A percentile compares a stretch with the other conserved stretches of the same genome.
phyloP scores from a whole-genome alignment of 495 filamentous ascomycete genomes.

The Tuber aestivum region DNA sequence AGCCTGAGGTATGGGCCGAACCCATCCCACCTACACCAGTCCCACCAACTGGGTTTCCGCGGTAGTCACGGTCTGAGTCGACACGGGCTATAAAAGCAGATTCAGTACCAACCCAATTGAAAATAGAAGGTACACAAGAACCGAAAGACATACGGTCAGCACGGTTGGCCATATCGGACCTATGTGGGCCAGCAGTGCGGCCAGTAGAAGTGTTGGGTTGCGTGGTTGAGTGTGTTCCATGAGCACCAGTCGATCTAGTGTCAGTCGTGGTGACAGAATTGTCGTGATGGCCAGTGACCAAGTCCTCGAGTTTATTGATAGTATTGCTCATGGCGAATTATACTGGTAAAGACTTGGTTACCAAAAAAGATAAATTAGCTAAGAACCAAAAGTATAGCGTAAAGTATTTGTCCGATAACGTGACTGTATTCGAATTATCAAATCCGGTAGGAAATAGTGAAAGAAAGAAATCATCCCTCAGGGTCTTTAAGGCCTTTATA shows the following conservation, averaged over 20 bases:
- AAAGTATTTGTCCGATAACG: neutral
- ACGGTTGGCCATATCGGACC: conserved; percentile 49
- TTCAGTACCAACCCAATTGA: conserved; percentile 7
- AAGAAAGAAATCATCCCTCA: neutral
- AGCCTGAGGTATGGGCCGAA: conserved; percentile 43
- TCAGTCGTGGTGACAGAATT: conserved; percentile 44
- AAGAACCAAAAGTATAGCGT: neutral
- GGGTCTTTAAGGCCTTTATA: neutral
- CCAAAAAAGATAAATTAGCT: neutral
- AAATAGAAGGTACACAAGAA: too few relatives aligned
- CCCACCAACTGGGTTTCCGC: conserved; percentile 30
- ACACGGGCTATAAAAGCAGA: conserved; percentile 35
- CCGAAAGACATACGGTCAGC: conserved; percentile 26
- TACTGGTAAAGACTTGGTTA: neutral
- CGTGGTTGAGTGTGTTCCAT: conserved; percentile 44
- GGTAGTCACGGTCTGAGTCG: conserved; percentile 48
- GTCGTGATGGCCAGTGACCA: conserved; percentile 44
- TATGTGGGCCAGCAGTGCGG: conserved; percentile 49
- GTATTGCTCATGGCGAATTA: conserved; percentile 43
- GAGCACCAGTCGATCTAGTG: conserved; percentile 49
- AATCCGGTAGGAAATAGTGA: neutral
- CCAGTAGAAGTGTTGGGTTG: conserved; percentile 45
- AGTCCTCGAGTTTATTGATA: conserved; percentile 70
- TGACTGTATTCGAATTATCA: neutral
- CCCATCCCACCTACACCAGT: conserved; percentile 39